These are phyloP conservation scores for Septoria linicola DNA, from an alignment of 2,329 filamentous ascomycete genomes.

Conservation along the genomic window DNA sequence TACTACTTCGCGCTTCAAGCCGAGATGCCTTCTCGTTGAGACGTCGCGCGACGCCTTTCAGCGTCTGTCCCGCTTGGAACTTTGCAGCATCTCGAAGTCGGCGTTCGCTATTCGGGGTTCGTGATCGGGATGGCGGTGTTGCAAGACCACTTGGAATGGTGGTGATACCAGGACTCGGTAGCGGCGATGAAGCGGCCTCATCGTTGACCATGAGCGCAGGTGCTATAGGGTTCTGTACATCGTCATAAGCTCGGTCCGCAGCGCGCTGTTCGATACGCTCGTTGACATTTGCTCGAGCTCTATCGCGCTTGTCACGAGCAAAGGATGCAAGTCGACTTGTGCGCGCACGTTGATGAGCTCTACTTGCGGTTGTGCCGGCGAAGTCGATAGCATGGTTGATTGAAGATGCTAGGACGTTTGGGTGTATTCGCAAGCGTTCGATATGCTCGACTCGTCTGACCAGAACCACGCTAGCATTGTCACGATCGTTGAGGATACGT, in stretches of 20 bases:
- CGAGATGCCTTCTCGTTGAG: constrained; percentile 24
- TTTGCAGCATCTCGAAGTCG: constrained; percentile 24
- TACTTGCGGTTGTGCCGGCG: constrained; percentile 23
- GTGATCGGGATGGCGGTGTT: constrained; percentile 19
- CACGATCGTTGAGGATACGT: constrained; percentile 58
- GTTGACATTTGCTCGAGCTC: constrained; percentile 24
- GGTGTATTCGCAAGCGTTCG: constrained; percentile 24
- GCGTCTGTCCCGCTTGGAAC: constrained; percentile 21
- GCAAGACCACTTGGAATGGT: constrained; percentile 11
- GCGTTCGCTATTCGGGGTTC: constrained; percentile 22
- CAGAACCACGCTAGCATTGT: constrained; percentile 58
- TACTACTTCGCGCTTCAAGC: constrained; percentile 18
- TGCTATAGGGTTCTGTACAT: constrained; percentile 8
- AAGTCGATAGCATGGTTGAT: constrained; percentile 30
- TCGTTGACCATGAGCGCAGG: constrained; percentile 15
- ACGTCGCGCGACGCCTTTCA: constrained; percentile 23
- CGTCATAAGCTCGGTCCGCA: constrained; percentile 17
- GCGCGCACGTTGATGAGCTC: constrained; percentile 22
- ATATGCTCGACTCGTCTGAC: constrained; percentile 50
- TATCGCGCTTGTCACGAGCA: constrained; percentile 24
- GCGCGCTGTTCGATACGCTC: constrained; percentile 21
- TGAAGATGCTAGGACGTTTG: constrained; percentile 24
- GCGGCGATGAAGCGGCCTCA: constrained; percentile 9
- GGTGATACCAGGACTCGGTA: constrained; percentile 11
- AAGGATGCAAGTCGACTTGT: constrained; percentile 25